Evolutionary conservation across 805 yeast species (phyloP), one percentile per base, ranked within the genome.

Genomic region (Yarrowia porcina): DNA sequence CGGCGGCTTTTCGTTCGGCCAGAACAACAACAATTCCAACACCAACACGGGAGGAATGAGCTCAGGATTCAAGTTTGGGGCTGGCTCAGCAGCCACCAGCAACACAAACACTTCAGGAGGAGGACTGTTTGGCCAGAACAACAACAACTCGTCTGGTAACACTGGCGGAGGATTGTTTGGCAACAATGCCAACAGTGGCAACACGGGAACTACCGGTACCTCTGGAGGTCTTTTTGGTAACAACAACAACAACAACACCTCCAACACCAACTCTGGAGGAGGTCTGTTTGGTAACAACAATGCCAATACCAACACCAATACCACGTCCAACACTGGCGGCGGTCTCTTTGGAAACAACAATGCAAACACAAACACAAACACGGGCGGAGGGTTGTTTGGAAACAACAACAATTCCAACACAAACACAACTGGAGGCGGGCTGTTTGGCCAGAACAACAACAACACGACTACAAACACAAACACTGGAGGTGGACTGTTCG

Each of bases 61-160:
- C 44, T 36, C 44, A 3, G 59, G 59, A 35, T 52, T 52, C 59
- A 52, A 52, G 33, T 52, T 52, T 52, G 59, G 59, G 15, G 42
- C 59, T 1, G 59, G 59, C 8, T 35, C 49, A 0, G 25, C 61
- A 3, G n/a, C 47, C 20, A 18, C 61, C 15, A 13, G 21, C 38
- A 56, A 38, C 38, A 39, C 39, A 45, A 38, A 27, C 39, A n/a
- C 33, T 15, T 11, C 36, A 4, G 47, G 47, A 25, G 61, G 60
- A 20, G 42, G 44, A 8, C 7, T 39, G 36, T 54, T 54, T 54
- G 61, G 61, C 12, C 32, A 54, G 25, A 36, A 33, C 33, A 52
- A 52, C 23, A 52, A 21, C 23, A 36, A 23, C 33, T 9, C 44
- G 13, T 6, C 33, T 11, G 33, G 33, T 1, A 36, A n/a, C 27